Base-by-base conservation (phyloP, 2,329 filamentous ascomycete genomes). In the Xylariaceae sp. region DNA sequence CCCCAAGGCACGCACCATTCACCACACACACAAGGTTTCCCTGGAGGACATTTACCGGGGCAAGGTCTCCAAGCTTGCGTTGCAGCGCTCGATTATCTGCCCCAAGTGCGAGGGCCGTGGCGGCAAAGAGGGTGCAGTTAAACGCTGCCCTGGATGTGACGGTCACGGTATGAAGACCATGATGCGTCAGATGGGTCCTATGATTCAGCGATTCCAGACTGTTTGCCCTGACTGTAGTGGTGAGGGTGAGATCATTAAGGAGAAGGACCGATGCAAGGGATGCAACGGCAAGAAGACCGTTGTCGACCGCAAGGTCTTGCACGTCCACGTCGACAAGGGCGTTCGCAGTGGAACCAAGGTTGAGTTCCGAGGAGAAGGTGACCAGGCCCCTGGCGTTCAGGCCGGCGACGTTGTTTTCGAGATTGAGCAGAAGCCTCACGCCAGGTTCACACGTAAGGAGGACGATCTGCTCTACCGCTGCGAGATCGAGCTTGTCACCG, bases 111-210 rank as follows among this genome's bases (percentile, higher is more conserved):
- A 94, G 61, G 94, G 94, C 64, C 86, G 92, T 61, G 94, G 94
- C 72, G 94, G 94, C 67, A 99, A 99, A 81, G 93, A 97, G 66
- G 94, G 94, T 65, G 90, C 94, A n/a, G 93, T 97, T 66, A 93
- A 92, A 80, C 90, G 89, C 71, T 99, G 94, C 77, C 73, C 85
- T 47, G 89, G 91, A 72, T 99, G 94, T 76, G 91, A 96, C 71
- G 94, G 94, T 66, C 86, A 89, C 65, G 94, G 94, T 77, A 96
- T 97, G 90, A 97, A 97, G 88, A 97, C 90, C 47, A 97, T 99
- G 93, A 97, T 99, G 94, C 89, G 95, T 74, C 94, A 99, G 79
- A 97, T 99, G 92, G 94, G 94, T 55, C 94, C 94, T 61, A 99
- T 99, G 94, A 97, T 99, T 69, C 95, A 99, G 80, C 90, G 94